Conservation (phyloP, 2,329 filamentous ascomycete species). For the Lecanicillium sp. region DNA sequence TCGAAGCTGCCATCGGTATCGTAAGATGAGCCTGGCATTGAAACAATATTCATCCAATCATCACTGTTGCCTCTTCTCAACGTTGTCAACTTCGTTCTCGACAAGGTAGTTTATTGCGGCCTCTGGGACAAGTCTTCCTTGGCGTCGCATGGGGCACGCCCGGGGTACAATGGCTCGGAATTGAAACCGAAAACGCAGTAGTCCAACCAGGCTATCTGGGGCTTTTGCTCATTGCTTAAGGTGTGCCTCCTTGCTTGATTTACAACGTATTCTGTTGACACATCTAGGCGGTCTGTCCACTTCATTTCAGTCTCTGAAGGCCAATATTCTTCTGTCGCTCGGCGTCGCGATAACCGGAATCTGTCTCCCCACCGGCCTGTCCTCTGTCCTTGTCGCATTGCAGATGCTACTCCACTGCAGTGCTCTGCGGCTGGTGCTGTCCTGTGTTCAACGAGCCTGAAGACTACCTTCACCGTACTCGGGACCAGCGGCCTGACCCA, state of each 20-base stretch:
- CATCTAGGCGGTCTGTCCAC: constrained; percentile 16
- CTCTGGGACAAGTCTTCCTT: constrained; percentile 66
- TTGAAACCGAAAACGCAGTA: constrained; percentile 46
- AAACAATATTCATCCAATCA: too few species aligned
- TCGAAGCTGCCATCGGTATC: too few species aligned
- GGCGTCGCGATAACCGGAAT: constrained; percentile 63
- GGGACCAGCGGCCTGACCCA: constrained; percentile 35
- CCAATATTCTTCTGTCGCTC: constrained; percentile 54
- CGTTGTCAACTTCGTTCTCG: constrained; percentile 52
- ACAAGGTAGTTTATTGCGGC: constrained; percentile 60
- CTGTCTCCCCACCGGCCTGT: constrained; percentile 55
- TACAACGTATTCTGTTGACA: background rate
- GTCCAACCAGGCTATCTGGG: constrained; percentile 67
- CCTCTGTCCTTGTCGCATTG: constrained; percentile 53
- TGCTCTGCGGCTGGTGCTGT: constrained; percentile 69
- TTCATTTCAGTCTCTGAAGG: constrained; percentile 36
- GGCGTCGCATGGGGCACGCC: constrained; percentile 66
- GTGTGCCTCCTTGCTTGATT: constrained; percentile 23
- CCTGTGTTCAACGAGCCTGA: constrained; percentile 67
- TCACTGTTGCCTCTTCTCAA: too few species aligned
- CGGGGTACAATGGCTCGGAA: constrained; percentile 53
- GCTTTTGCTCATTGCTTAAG: constrained; percentile 67
- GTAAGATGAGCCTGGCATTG: too few species aligned
- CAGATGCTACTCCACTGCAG: constrained; percentile 49
- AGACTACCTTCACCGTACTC: constrained; percentile 58